Percentiles rank a stretch among this genome's conserved stretches.
These are phyloP conservation scores for Fusarium heterosporum DNA, from an alignment of 2,329 filamentous ascomycete species.

Conservation along the genomic window DNA sequence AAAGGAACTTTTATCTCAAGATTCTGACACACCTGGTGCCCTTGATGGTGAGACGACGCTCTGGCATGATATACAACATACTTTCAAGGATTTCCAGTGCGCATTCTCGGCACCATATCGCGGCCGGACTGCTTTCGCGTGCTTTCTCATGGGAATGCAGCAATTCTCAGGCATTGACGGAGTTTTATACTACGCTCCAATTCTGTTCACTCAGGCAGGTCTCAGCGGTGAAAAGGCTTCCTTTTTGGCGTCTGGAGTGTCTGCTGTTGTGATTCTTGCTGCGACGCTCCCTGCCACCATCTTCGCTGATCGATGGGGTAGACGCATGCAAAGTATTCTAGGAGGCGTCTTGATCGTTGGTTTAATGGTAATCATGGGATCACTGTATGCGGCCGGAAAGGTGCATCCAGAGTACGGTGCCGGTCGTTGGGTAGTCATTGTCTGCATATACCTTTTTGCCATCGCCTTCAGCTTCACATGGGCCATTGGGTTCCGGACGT, in stretches of 20 bases:
- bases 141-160: slow-evolving; percentile 69
- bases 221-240: slow-evolving; percentile 63
- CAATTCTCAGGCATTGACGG: slow-evolving; percentile 72
- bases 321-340: slow-evolving; percentile 63
- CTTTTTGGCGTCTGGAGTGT: slow-evolving; percentile 70
- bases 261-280: slow-evolving; percentile 66
- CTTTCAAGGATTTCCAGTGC: slow-evolving; percentile 49
- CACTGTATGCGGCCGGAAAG: slow-evolving; percentile 59
- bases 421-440: slow-evolving; percentile 63
- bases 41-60: slow-evolving; percentile 47
- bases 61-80: slow-evolving; percentile 46
- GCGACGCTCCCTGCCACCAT: slow-evolving; percentile 66
- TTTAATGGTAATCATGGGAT: slow-evolving; percentile 65
- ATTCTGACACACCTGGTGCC: slow-evolving; percentile 16
- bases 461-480: slow-evolving; percentile 61
- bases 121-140: slow-evolving; percentile 61
- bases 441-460: slow-evolving; percentile 63
- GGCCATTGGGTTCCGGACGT: slow-evolving; percentile 66
- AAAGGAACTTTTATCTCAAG: slow-evolving; percentile 52
- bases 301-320: slow-evolving; percentile 67
- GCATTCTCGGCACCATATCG: slow-evolving; percentile 55
- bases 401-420: slow-evolving; percentile 53
- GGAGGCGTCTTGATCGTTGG: slow-evolving; percentile 64
- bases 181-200: slow-evolving; percentile 70
- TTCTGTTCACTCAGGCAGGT: slow-evolving; percentile 70